phyloP scores from a whole-genome alignment of 306 rosid species.

The Trifolium dubium region DNA sequence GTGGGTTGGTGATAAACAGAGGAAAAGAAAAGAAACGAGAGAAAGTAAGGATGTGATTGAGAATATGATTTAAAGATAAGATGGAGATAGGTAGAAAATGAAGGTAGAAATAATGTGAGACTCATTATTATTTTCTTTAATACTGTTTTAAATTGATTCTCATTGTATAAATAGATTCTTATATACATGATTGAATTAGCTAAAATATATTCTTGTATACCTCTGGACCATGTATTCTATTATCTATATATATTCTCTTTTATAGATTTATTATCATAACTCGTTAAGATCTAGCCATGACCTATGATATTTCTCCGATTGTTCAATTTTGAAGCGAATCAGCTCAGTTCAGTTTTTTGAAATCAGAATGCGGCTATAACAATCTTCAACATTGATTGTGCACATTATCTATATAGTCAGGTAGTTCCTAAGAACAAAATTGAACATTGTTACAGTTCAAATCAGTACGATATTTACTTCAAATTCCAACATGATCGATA shows the following conservation, averaged over 20 bases:
- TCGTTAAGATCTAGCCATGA: constrained; percentile 29
- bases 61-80: too few relatives aligned
- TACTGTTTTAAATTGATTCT: too few relatives aligned
- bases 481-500: neutral
- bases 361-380: neutral
- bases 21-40: too few relatives aligned
- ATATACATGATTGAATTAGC: constrained; percentile 52
- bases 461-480: neutral
- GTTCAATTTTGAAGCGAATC: constrained; percentile 6
- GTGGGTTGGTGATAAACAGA: too few relatives aligned
- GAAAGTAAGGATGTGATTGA: too few relatives aligned
- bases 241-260: too few relatives aligned
- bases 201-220: constrained; percentile 9
- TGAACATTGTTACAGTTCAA: neutral
- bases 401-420: neutral
- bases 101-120: too few relatives aligned
- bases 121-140: too few relatives aligned
- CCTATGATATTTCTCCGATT: neutral
- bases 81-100: too few relatives aligned
- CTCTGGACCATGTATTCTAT: constrained; percentile 7
- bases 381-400: neutral
- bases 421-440: neutral
- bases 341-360: neutral
- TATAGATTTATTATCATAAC: constrained; percentile 41
- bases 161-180: too few relatives aligned